Evolutionary conservation across 345 rosid species (phyloP).

Genomic region (Sonneratia alba): DNA sequence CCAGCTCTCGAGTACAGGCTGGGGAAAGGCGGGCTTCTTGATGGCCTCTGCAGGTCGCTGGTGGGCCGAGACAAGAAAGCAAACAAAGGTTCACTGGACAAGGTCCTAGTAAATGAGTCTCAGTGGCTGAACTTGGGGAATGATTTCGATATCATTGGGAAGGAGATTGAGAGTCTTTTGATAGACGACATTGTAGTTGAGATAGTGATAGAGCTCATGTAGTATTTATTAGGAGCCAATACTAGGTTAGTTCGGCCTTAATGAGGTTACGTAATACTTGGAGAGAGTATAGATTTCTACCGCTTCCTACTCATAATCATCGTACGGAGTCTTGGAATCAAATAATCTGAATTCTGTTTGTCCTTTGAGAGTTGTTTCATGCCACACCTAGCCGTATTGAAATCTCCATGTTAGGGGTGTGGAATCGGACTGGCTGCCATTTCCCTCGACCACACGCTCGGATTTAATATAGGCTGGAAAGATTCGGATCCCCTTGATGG

Average conservation of each 20-base stretch:
- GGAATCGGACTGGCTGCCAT: not conserved
- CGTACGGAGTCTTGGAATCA: not conserved
- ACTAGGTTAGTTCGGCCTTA: not conserved
- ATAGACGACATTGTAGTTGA: conserved; percentile 59
- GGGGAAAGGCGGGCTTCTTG: conserved; percentile 33
- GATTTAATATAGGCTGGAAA: too few species aligned
- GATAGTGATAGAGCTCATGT: conserved; percentile 23
- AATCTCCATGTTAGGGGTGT: too few species aligned
- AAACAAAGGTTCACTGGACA: conserved; percentile 27
- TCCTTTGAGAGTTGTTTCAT: not conserved
- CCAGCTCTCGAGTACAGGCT: conserved; percentile 20
- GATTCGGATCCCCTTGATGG: too few species aligned
- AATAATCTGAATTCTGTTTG: too few species aligned
- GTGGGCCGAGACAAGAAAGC: conserved; percentile 27
- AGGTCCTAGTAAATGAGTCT: conserved; percentile 23
- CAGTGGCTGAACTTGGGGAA: conserved; percentile 57
- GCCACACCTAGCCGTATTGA: too few species aligned
- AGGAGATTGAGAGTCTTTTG: conserved; percentile 57
- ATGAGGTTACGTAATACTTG: too few species aligned
- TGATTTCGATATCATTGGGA: conserved; percentile 50
- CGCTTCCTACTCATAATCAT: not conserved
- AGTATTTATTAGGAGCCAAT: not conserved
- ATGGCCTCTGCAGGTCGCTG: conserved; percentile 32
- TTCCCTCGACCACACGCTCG: not conserved
- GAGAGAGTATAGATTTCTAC: not conserved